Percentiles rank a stretch among this genome's conserved stretches.
Evolutionary conservation across 305 asterid species (phyloP).

Genomic region (Rubia tinctorum): DNA sequence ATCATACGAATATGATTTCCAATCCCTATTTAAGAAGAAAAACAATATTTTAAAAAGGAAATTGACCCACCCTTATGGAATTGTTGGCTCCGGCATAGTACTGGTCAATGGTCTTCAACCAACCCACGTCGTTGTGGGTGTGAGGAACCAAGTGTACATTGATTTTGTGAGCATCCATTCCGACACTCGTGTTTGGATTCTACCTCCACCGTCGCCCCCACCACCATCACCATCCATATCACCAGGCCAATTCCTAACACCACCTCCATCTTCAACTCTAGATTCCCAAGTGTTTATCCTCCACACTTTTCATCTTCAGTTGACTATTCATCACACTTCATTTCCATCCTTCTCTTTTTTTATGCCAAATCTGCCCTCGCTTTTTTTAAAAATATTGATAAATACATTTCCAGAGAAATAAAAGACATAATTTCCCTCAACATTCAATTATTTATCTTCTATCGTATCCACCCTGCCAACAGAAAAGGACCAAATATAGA

Average conservation of each 20-base stretch:
- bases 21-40: no score
- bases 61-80: slow-evolving; percentile 25
- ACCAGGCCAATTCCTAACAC: background rate
- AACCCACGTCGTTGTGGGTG: slow-evolving; percentile 41
- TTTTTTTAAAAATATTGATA: no score
- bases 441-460: no score
- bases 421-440: no score
- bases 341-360: background rate
- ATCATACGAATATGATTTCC: background rate
- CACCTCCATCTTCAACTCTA: background rate
- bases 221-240: background rate
- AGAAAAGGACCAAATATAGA: no score
- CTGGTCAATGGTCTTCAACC: slow-evolving; percentile 42
- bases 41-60: no score
- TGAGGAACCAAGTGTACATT: slow-evolving; percentile 43
- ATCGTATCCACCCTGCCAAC: no score
- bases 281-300: no score
- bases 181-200: slow-evolving; percentile 24
- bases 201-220: background rate
- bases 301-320: no score
- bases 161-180: slow-evolving; percentile 23
- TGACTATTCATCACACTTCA: background rate
- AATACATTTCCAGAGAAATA: no score
- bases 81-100: slow-evolving; percentile 39
- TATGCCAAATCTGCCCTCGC: background rate